Conservation (phyloP, 2,329 filamentous ascomycete species). For the Fusarium pseudonygamai region DNA sequence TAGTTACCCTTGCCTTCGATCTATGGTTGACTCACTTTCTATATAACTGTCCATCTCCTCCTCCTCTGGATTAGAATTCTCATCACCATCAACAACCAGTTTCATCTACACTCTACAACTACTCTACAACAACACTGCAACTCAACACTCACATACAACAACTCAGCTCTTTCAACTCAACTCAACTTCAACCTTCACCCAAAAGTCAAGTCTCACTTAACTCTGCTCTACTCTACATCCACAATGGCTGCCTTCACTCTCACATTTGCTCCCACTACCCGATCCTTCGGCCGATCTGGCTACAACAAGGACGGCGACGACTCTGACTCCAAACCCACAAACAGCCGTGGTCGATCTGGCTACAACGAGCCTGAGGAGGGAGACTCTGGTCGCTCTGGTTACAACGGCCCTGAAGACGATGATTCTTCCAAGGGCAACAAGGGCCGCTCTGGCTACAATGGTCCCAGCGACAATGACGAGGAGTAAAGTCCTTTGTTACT, state of each 20-base stretch:
- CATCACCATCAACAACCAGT: constrained; percentile 21
- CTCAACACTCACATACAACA: not conserved
- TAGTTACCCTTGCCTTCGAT: not conserved
- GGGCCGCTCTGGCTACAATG: constrained; percentile 56
- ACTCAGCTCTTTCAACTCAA: not conserved
- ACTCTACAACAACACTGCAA: not conserved
- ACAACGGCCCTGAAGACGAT: constrained; percentile 49
- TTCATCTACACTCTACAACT: constrained; percentile 14
- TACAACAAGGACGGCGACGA: constrained; percentile 43
- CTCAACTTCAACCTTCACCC: not conserved
- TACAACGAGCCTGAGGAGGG: constrained; percentile 53
- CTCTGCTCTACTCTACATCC: not conserved
- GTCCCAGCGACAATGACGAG: constrained; percentile 48
- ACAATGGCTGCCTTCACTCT: constrained; percentile 47
- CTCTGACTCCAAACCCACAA: constrained; percentile 45
- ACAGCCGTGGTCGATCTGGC: constrained; percentile 53
- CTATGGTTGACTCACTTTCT: constrained; percentile 4
- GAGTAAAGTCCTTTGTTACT: constrained; percentile 33
- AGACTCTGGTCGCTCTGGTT: constrained; percentile 54
- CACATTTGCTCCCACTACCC: constrained; percentile 38
- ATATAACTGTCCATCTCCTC: constrained; percentile 29
- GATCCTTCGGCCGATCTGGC: constrained; percentile 38
- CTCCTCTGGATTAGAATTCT: constrained; percentile 7
- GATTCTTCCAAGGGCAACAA: constrained; percentile 47
- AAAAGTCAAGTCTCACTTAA: not conserved